Conservation (phyloP, 352 stramenopile species). For the Phytophthora citrophthora region DNA sequence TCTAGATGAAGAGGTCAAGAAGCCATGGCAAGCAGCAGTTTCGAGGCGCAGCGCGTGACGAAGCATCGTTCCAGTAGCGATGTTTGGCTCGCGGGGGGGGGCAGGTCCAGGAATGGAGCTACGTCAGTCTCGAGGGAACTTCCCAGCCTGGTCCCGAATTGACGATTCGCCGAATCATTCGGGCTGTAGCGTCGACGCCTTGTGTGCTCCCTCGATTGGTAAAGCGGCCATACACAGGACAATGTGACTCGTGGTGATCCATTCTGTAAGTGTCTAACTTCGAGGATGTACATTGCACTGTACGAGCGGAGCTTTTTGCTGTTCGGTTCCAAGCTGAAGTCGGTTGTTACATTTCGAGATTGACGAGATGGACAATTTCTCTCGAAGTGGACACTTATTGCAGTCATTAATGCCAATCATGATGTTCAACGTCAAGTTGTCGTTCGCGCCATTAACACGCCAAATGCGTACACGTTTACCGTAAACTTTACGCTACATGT, state of each 20-base stretch:
- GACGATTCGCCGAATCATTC: conserved; percentile 1
- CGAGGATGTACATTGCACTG: too few relatives aligned
- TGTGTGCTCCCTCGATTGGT: conserved; percentile 16
- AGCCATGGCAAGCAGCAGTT: not conserved
- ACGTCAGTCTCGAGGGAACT: too few relatives aligned
- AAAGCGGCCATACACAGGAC: conserved; percentile 1
- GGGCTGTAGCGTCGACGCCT: conserved; percentile 5
- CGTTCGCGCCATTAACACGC: too few relatives aligned
- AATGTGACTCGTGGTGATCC: not conserved
- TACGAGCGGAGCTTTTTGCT: too few relatives aligned
- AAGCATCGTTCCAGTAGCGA: conserved; percentile 8
- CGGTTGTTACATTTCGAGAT: too few relatives aligned
- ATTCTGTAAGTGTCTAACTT: too few relatives aligned
- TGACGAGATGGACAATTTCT: too few relatives aligned
- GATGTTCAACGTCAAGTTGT: not conserved
- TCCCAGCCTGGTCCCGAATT: not conserved
- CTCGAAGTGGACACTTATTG: too few relatives aligned
- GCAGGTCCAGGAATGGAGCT: conserved; percentile 8
- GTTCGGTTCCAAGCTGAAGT: too few relatives aligned
- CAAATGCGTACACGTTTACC: too few relatives aligned
- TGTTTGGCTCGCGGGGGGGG: not conserved
- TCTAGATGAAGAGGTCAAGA: conserved; percentile 9
- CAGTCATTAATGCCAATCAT: not conserved
- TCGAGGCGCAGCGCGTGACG: conserved; percentile 6
- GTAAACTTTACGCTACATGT: too few relatives aligned